Conservation (phyloP, 1,284 basidiomycete genomes). For the Ustilago tritici region DNA sequence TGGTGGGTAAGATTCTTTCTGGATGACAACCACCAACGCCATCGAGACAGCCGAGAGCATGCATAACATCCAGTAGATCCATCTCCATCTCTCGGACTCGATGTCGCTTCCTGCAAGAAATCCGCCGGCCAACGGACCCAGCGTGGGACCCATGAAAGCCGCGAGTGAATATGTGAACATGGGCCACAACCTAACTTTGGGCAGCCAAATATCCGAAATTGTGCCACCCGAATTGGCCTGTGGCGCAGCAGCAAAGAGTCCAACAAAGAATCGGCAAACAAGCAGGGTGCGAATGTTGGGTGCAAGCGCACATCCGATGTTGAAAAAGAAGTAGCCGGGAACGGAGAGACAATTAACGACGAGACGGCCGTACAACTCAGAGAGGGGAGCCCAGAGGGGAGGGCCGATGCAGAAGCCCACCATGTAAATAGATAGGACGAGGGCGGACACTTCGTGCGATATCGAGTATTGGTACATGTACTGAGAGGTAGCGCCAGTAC, state of each 20-base stretch:
- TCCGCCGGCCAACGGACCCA: slow-evolving; percentile 38
- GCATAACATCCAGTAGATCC: slow-evolving; percentile 50
- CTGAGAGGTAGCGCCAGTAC: slow-evolving; percentile 35
- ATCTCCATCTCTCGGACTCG: slow-evolving; percentile 35
- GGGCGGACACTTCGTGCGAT: slow-evolving; percentile 28
- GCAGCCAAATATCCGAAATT: slow-evolving; percentile 43
- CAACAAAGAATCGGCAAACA: slow-evolving; percentile 50
- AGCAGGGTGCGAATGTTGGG: slow-evolving; percentile 46
- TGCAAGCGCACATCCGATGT: slow-evolving; percentile 50
- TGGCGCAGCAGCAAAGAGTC: slow-evolving; percentile 50
- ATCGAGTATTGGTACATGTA: slow-evolving; percentile 41
- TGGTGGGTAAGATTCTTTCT: slow-evolving; percentile 48
- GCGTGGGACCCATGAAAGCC: slow-evolving; percentile 46
- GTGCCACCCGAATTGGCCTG: slow-evolving; percentile 44
- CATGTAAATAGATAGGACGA: slow-evolving; percentile 52
- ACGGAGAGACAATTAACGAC: slow-evolving; percentile 52
- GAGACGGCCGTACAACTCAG: slow-evolving; percentile 53
- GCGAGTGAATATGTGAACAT: slow-evolving; percentile 52
- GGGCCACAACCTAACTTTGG: slow-evolving; percentile 37
- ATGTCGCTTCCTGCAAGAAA: slow-evolving; percentile 28
- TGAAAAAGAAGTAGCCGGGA: slow-evolving; percentile 48
- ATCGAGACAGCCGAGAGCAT: slow-evolving; percentile 33
- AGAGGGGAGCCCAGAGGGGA: slow-evolving; percentile 53
- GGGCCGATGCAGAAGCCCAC: slow-evolving; percentile 56
- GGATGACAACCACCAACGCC: slow-evolving; percentile 25